Evolutionary conservation across 768 basidiomycete species (phyloP).

Genomic region (Suillus hirtellus): DNA sequence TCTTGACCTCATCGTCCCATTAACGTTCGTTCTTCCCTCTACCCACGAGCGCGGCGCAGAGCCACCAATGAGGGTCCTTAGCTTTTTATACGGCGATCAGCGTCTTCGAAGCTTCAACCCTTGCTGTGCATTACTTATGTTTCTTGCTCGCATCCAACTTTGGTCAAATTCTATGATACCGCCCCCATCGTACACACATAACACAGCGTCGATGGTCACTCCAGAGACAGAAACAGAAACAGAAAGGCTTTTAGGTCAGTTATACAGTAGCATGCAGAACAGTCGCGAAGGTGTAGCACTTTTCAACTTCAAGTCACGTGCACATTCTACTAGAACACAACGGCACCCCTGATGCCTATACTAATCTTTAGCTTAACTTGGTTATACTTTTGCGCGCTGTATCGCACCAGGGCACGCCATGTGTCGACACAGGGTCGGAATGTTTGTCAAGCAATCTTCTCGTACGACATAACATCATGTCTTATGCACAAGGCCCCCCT

Average conservation of each 20-base stretch:
- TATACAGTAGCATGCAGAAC: no score
- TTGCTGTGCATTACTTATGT: constrained; percentile 11
- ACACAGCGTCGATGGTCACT: no score
- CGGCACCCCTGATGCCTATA: neutral
- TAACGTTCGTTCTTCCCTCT: neutral
- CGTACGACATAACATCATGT: constrained; percentile 7
- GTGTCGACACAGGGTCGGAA: neutral
- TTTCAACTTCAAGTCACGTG: neutral
- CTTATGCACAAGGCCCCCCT: neutral
- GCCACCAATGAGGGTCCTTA: neutral
- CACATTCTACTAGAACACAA: neutral
- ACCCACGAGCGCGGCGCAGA: neutral
- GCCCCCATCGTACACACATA: no score
- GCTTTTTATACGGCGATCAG: constrained; percentile 9
- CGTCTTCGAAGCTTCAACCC: constrained; percentile 6
- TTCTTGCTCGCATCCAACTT: constrained; percentile 2
- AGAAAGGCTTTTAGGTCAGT: no score
- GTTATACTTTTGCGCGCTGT: neutral
- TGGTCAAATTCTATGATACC: no score
- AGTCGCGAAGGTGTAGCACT: neutral
- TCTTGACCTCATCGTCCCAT: no score
- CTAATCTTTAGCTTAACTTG: neutral
- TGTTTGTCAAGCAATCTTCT: neutral
- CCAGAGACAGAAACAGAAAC: no score
- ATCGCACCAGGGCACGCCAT: neutral